Conservation (phyloP, 345 rosid species). For the Syzygium aromaticum region DNA sequence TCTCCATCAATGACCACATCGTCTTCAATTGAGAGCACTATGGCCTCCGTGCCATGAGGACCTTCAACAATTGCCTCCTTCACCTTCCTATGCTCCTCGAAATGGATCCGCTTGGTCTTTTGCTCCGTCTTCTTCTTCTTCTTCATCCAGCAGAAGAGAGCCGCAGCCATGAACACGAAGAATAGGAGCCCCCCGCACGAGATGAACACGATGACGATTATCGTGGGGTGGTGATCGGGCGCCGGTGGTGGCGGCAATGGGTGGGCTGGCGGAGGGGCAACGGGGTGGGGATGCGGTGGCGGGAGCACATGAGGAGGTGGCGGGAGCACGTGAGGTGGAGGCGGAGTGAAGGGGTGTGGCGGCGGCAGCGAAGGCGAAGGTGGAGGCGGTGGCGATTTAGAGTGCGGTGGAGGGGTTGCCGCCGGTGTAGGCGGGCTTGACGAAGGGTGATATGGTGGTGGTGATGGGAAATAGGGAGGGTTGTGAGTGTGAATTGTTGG, state of each 20-base stretch:
- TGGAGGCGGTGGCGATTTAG: not conserved
- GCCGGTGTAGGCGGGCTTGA: not conserved
- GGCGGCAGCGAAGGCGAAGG: not conserved
- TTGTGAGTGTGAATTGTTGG: not conserved
- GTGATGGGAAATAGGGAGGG: constrained; percentile 1
- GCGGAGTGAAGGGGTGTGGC: constrained; percentile 4
- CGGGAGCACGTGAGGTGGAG: not conserved
- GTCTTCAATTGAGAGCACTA: constrained; percentile 4
- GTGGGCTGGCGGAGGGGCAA: constrained; percentile 1
- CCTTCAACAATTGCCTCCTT: constrained; percentile 9
- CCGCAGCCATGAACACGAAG: constrained; percentile 9
- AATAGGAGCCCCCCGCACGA: constrained; percentile 11
- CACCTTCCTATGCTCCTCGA: constrained; percentile 11
- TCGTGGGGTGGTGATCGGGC: constrained; percentile 9
- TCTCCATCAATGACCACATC: constrained; percentile 7
- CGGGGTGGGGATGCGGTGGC: constrained; percentile 7
- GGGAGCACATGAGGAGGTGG: constrained; percentile 8
- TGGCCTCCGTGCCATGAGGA: constrained; percentile 8
- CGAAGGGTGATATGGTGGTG: not conserved
- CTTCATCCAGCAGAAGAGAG: constrained; percentile 8
- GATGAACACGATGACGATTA: constrained; percentile 8
- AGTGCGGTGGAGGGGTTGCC: not conserved
- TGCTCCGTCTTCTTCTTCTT: constrained; percentile 7
- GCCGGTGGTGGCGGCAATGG: constrained; percentile 3
- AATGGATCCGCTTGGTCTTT: not conserved